Evolutionary conservation across 2,329 filamentous ascomycete genomes (phyloP).

Genomic region (Aspergillus fructus): DNA sequence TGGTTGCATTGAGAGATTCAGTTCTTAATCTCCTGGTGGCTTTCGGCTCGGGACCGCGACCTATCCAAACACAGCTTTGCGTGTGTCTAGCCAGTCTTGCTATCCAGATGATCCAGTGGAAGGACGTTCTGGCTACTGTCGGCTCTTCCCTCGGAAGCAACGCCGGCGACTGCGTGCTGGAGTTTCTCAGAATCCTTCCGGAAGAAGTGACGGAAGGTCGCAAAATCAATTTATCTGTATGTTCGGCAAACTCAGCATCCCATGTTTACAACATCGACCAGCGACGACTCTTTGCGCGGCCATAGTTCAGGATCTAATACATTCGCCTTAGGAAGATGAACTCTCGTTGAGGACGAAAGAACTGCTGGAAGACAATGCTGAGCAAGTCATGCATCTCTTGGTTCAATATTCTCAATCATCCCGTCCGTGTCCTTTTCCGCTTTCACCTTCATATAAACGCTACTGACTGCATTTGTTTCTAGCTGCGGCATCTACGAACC

Average conservation of each 20-base stretch:
- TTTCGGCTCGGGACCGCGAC: conserved; percentile 78
- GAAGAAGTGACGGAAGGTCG: conserved; percentile 99
- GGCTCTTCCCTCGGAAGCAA: conserved; percentile 70
- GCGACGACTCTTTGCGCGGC: conserved; percentile 17
- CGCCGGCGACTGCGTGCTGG: conserved; percentile 81
- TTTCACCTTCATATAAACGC: neutral
- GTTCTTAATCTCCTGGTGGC: conserved; percentile 77
- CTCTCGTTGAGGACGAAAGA: conserved; percentile 81
- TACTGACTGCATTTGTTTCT: conserved; percentile 18
- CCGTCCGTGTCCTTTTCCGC: conserved; percentile 51
- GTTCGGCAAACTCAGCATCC: conserved; percentile 56
- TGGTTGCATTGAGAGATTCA: conserved; percentile 77
- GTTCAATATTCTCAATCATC: conserved; percentile 91
- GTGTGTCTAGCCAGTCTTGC: conserved; percentile 92
- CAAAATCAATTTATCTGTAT: conserved; percentile 98
- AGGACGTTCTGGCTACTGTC: conserved; percentile 82
- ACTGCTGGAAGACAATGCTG: conserved; percentile 84
- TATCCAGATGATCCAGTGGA: conserved; percentile 95
- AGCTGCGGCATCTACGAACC: conserved; percentile 76
- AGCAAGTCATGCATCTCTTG: conserved; percentile 81
- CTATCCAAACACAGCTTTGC: conserved; percentile 85
- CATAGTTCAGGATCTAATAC: conserved; percentile 48
- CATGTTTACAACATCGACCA: conserved; percentile 43
- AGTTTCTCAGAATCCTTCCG: conserved; percentile 93
- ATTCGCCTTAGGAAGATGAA: conserved; percentile 81